These are phyloP conservation scores for Scutellaria galericulata DNA, from an alignment of 257 asterid genomes.

Conservation along the genomic window DNA sequence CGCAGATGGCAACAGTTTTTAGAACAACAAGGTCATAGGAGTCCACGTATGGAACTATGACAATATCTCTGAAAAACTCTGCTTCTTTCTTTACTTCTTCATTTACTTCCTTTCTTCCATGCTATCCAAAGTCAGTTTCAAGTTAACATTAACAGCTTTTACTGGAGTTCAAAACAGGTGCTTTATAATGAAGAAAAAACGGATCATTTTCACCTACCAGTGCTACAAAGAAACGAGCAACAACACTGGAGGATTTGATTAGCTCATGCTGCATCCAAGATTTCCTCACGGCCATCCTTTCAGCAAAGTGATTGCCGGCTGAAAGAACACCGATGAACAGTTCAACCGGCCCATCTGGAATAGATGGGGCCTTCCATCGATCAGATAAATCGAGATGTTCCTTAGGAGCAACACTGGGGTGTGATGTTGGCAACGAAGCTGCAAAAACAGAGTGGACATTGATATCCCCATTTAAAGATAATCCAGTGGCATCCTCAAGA, in stretches of 20 bases:
- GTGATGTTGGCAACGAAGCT: conserved; percentile 79
- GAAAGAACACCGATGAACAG: conserved; percentile 88
- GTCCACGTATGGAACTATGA: conserved; percentile 87
- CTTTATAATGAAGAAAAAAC: neutral
- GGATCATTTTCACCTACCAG: conserved; percentile 52
- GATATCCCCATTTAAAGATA: conserved; percentile 70
- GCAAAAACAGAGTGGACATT: conserved; percentile 73
- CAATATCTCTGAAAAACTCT: conserved; percentile 79
- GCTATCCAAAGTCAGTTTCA: conserved; percentile 45
- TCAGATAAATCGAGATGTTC: conserved; percentile 79
- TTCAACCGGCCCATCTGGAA: conserved; percentile 60
- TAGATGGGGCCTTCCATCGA: conserved; percentile 74
- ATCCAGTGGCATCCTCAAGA: conserved; percentile 92
- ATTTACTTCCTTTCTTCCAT: conserved; percentile 68
- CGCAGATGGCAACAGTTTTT: conserved; percentile 88
- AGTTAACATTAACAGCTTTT: conserved; percentile 17
- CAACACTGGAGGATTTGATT: conserved; percentile 71
- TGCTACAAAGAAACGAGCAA: conserved; percentile 89
- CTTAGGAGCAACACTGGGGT: conserved; percentile 80
- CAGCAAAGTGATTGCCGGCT: conserved; percentile 92
- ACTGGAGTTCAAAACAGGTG: neutral
- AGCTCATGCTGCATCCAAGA: conserved; percentile 89
- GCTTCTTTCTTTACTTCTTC: conserved; percentile 79
- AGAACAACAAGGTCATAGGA: conserved; percentile 86
- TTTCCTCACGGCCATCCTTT: conserved; percentile 87